Evolutionary conservation across 805 yeast species (phyloP).

Genomic region (Nakazawaea ishiwadae): DNA sequence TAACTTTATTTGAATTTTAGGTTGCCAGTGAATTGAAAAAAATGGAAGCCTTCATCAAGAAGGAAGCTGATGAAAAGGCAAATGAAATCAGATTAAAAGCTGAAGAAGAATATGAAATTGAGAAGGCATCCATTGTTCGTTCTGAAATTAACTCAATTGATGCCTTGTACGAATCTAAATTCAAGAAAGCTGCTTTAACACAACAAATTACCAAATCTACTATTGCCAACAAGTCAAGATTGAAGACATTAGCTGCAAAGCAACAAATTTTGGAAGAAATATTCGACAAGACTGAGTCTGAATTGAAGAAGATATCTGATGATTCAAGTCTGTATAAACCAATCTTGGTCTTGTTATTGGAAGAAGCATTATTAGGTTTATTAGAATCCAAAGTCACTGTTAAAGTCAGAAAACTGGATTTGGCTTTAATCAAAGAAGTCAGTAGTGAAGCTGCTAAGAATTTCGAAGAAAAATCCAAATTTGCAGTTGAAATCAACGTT

Average conservation of each 20-base stretch:
- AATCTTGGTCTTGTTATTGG: constrained; percentile 70
- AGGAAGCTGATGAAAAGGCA: constrained; percentile 99
- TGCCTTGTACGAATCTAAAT: constrained; percentile 67
- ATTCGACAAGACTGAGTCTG: constrained; percentile 61
- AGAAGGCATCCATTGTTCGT: constrained; percentile 92
- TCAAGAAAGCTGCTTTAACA: constrained; percentile 86
- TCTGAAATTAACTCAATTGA: constrained; percentile 89
- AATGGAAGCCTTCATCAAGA: constrained; percentile 98
- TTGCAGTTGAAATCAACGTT: constrained; percentile 48
- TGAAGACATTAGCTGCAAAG: constrained; percentile 81
- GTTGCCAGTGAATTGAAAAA: constrained; percentile 93
- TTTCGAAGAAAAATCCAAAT: constrained; percentile 60
- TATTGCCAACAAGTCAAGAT: constrained; percentile 91
- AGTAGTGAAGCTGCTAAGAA: constrained; percentile 54
- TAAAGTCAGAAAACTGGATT: constrained; percentile 64
- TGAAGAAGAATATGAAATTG: constrained; percentile 98
- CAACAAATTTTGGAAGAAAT: constrained; percentile 74
- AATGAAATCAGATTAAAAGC: constrained; percentile 94
- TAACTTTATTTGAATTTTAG: constrained; percentile 29
- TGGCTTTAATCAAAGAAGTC: constrained; percentile 55
- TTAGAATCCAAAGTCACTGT: constrained; percentile 67
- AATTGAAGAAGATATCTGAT: constrained; percentile 54
- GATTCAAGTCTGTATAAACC: constrained; percentile 59
- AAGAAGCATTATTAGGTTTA: constrained; percentile 68
- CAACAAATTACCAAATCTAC: constrained; percentile 96